Evolutionary conservation across 108 stramenopile species (phyloP).

Genomic region (Epithemia pelagica): DNA sequence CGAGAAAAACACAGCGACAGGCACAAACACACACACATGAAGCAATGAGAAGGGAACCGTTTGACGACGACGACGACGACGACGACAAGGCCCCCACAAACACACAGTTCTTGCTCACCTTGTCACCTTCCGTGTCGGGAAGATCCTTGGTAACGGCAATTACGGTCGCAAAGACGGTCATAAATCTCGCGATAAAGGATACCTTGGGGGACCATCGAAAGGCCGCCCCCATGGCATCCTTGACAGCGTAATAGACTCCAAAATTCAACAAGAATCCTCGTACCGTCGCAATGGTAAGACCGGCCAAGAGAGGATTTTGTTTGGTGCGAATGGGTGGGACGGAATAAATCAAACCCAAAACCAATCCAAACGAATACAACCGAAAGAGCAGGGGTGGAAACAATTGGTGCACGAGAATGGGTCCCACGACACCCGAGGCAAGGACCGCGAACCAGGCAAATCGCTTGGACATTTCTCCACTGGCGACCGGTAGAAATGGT

Average conservation of each 20-base stretch:
- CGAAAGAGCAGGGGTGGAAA: conserved; percentile 81
- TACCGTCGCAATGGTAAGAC: conserved; percentile 90
- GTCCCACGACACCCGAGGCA: conserved; percentile 51
- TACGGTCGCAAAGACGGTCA: conserved; percentile 90
- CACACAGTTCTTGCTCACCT: conserved; percentile 30
- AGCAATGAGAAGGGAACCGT: neutral
- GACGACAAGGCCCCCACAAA: neutral
- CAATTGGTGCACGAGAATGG: conserved; percentile 52
- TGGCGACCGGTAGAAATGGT: conserved; percentile 92
- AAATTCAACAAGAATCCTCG: conserved; percentile 95
- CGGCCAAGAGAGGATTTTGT: conserved; percentile 84
- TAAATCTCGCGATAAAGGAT: conserved; percentile 90
- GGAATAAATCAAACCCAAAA: conserved; percentile 85
- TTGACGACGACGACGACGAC: neutral
- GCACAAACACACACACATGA: neutral
- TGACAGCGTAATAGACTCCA: conserved; percentile 94
- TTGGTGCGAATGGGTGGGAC: conserved; percentile 91
- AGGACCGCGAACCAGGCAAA: conserved; percentile 80
- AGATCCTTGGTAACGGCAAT: conserved; percentile 96
- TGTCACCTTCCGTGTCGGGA: conserved; percentile 93
- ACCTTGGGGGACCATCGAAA: conserved; percentile 93
- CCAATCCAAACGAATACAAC: conserved; percentile 84
- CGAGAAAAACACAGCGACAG: too few relatives aligned
- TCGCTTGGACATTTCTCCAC: conserved; percentile 84
- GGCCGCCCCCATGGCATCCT: conserved; percentile 84